Base-by-base conservation (phyloP, 306 rosid genomes). In the Herpetospermum pedunculosum region DNA sequence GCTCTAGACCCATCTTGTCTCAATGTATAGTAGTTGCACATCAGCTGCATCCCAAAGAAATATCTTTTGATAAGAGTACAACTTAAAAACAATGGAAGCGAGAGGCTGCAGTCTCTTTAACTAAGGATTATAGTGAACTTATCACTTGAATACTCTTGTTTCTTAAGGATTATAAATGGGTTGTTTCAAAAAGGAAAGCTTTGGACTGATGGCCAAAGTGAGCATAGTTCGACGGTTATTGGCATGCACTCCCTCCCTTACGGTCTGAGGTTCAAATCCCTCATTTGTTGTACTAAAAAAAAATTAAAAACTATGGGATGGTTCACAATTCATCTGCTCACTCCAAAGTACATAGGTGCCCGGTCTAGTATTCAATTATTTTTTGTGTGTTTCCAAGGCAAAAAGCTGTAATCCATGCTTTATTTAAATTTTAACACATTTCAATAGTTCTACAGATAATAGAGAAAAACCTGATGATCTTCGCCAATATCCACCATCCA, bases 1-100 rank as follows among this genome's bases (percentile, higher is more conserved):
- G 94, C 91, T 83, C 85, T 89, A 23, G 98, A 93, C 37, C 98
- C 97, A 28, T 93, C 97, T 80, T 93, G 97, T 64, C 94, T 83
- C 77, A 93, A 70, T 46, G 98, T 87, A 79, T 93, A 93, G 85
- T 89, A 84, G 81, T 89, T 89, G 91, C 97, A 91, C 92, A 93
- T 84, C 75, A 93, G 96, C 98, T 93, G 64, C 69, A 74, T 84
- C 78, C 80, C 77, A 76, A 41, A 59, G 48, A 2, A 13, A 67
- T 65, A 23, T 3, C 50, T 14, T 12, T 44, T 6, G 41, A 72
- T 21, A 11, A 35, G n/a, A 32, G 28, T 18, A 16, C 28, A 15
- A 29, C 40, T 32, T 30, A 18, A 54, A n/a, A 46, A 18, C 75
- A 26, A 32, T 48, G 34, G 32, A 14, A 34, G 44, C 25, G 43